Base-by-base conservation (phyloP, 495 filamentous ascomycete species). In the Neurospora sp. region DNA sequence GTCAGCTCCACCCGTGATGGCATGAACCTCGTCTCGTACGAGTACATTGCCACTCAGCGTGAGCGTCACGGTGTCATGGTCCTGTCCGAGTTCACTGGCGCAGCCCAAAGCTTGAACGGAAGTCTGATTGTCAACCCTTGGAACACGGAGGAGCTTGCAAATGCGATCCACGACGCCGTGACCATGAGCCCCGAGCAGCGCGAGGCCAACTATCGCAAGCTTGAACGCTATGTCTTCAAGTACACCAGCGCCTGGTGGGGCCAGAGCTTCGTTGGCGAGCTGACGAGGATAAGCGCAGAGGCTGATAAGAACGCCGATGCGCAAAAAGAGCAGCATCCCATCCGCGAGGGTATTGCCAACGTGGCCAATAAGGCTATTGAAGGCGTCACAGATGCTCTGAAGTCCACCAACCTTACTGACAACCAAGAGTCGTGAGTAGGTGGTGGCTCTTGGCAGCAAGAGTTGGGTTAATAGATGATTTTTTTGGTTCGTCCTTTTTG, bases 231-330 rank as follows among this genome's bases (percentile, higher is more conserved):
- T 77, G 91, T 98, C 71, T 92, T 92, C 78, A 94, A 92, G 77
- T 95, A 97, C 81, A 98, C 94, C 0, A 96, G 93, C 82, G 92
- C 94, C 13, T 98, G 96, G 90, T 99, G 95, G 95, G 96, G 95
- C n/a, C 88, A 95, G 79, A 93, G 90, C 71, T 98, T 99, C 76
- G 94, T 98, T 62, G 88, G 86, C 31, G 95, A 98, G 81, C 84
- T 99, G 75, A 92, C 84, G 11, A 87, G 90, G 71, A 81, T 86
- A n/a, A 79, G 72, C 42, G 77, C 76, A 21, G 79, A 71, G 0
- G 71, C 69, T 3, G 79, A 77, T 13, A 69, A 66, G 39, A 74
- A 75, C 39, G 21, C 42, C 24, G 72, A 70, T 36, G 69, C 54
- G 54, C 54, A 66, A 40, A 31, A 69, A 75, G 70, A 36, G 54